A percentile compares a stretch with the other conserved stretches of the same genome.
Evolutionary conservation across 352 stramenopile species (phyloP).

Genomic region (Saprolegnia diclina): DNA sequence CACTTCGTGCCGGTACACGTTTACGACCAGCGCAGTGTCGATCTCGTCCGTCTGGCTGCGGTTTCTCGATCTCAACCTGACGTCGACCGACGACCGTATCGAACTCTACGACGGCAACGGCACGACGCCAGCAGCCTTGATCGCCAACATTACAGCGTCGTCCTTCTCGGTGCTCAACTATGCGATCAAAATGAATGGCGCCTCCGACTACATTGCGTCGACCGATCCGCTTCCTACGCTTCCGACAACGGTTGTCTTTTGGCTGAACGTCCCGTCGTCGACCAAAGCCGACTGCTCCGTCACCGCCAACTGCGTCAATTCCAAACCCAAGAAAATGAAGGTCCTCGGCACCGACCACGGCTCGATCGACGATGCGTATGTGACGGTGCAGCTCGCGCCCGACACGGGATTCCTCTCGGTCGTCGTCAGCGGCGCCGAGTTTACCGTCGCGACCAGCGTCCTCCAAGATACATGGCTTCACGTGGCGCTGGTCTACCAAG

Average conservation of each 20-base stretch:
- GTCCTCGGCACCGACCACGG: not conserved
- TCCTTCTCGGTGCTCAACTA: not conserved
- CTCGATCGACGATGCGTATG: not conserved
- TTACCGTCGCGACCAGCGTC: not conserved
- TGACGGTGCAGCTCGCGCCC: conserved; percentile 14
- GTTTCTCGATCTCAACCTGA: conserved; percentile 20
- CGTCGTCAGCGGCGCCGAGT: not conserved
- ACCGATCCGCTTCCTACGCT: not conserved
- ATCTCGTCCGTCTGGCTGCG: not conserved
- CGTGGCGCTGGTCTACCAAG: conserved; percentile 7
- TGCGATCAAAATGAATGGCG: conserved; percentile 10
- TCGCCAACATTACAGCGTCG: conserved; percentile 9
- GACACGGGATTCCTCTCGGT: conserved; percentile 16
- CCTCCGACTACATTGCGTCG: conserved; percentile 11
- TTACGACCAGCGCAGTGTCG: not conserved
- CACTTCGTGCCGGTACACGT: not conserved
- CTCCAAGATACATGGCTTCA: not conserved
- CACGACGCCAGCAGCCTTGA: not conserved
- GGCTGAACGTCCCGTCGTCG: conserved; percentile 2
- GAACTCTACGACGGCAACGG: conserved; percentile 13
- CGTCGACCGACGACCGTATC: not conserved
- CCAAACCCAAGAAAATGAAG: conserved; percentile 16
- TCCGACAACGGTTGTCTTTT: conserved; percentile 6
- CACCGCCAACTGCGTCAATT: conserved; percentile 5
- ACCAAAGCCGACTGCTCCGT: conserved; percentile 18